Base-by-base conservation (phyloP, 306 rosid species). In the Vigna radiata region DNA sequence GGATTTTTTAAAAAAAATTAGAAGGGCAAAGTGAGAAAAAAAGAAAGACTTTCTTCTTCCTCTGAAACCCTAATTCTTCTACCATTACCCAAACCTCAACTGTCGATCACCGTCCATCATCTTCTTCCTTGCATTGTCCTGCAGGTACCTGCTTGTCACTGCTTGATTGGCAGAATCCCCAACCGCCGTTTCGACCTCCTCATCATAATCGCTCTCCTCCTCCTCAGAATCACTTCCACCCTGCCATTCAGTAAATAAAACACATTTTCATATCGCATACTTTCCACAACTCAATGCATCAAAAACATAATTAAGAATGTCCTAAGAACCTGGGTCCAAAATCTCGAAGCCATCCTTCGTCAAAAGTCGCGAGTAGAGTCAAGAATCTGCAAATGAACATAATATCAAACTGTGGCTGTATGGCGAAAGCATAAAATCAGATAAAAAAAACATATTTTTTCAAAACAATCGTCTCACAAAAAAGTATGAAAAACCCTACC, bases 151-250 rank as follows among this genome's bases (percentile, higher is more conserved):
- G 79, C 85, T 85, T 43, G 62, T 66, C 14, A n/a, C 73, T 0
- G 83, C 37, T 52, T 78, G 85, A 8, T 33, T 27, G 14, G 54
- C 52, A 56, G 79, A 1, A 15, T 89, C 97, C 59, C 59, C 93
- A 2, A 1, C 80, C 0, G 25, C 62, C 16, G 70, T 68, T 8
- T 86, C 92, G 68, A 79, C 68, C 58, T 86, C 95, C 17, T 88
- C 89, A 16, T 76, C 96, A 66, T 52, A 78, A 37, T 92, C 97
- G 72, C 88, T 88, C 48, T 84, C 88, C 66, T 94, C 98, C 2
- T 86, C 89, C 86, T 90, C 97, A 0, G 98, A 84, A 44, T 90
- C 97, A 52, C 94, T 90, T 4, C 85, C 96, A 68, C 86, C 88
- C 98, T 95, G 59, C 6, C 31, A 81, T 76, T 50, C 10, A 61